A percentile compares a stretch with the other conserved stretches of the same genome.
phyloP scores from a whole-genome alignment of 169 alveolate genomes.

The Plasmodium billcollinsi region DNA sequence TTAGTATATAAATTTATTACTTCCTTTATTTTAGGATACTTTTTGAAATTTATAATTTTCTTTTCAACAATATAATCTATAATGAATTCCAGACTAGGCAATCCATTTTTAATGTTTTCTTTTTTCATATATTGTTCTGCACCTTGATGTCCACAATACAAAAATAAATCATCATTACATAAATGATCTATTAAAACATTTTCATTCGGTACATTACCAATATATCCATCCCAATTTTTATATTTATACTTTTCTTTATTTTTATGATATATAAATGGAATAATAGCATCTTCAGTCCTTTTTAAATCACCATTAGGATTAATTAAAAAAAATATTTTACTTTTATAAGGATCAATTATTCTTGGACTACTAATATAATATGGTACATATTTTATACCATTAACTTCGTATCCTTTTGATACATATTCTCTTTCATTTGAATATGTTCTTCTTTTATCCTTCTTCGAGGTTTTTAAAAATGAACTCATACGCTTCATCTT shows the following conservation, averaged over 20 bases:
- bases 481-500: conserved; percentile 6
- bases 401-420: conserved; percentile 20
- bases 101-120: conserved; percentile 76
- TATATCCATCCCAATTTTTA: conserved; percentile 77
- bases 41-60: neutral
- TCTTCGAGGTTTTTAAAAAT: neutral
- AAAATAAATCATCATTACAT: conserved; percentile 76
- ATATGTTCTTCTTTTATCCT: conserved; percentile 73
- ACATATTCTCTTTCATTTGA: conserved; percentile 44
- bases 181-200: conserved; percentile 46
- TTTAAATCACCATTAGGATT: conserved; percentile 76
- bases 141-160: conserved; percentile 86
- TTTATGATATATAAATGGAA: conserved; percentile 72
- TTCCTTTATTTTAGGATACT: neutral
- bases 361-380: conserved; percentile 53
- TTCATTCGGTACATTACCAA: conserved; percentile 74
- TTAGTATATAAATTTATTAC: neutral
- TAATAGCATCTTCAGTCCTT: conserved; percentile 75
- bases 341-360: conserved; percentile 60
- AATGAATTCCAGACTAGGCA: neutral
- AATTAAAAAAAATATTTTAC: conserved; percentile 74
- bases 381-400: conserved; percentile 66
- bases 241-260: conserved; percentile 57
- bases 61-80: neutral
- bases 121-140: conserved; percentile 81